These are phyloP conservation scores for Epichloe sibirici DNA, from an alignment of 2,329 filamentous ascomycete genomes.

Conservation along the genomic window DNA sequence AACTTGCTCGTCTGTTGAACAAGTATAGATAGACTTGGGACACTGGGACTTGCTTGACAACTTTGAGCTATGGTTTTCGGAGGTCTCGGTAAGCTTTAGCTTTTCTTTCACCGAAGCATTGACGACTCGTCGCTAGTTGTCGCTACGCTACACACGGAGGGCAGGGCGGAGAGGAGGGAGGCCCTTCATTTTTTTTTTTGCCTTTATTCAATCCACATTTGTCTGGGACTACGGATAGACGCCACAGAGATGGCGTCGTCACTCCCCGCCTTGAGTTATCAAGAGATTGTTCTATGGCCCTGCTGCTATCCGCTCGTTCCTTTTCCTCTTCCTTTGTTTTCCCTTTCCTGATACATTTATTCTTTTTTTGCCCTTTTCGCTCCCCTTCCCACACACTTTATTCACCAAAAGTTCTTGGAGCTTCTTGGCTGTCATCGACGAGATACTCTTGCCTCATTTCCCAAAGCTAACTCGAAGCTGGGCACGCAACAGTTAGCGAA, in stretches of 20 bases:
- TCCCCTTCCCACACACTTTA: neutral
- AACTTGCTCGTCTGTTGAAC: neutral
- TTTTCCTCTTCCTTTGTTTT: neutral
- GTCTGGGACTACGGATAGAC: neutral
- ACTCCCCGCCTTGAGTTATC: neutral
- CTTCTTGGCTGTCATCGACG: neutral
- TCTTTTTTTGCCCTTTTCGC: neutral
- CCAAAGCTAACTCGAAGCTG: neutral
- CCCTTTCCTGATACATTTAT: neutral
- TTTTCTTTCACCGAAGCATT: neutral
- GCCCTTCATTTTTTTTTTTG: neutral
- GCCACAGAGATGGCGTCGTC: neutral
- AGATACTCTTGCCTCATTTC: neutral
- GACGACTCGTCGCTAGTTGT: neutral
- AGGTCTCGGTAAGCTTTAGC: conserved; percentile 1
- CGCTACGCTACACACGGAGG: no score
- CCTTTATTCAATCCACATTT: neutral
- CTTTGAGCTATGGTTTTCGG: conserved; percentile 2
- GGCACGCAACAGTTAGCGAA: conserved; percentile 4
- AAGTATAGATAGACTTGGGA: neutral
- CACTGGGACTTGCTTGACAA: no score
- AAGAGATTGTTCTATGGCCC: neutral
- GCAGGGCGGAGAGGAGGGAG: neutral
- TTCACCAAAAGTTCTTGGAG: neutral
- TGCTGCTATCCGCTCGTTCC: neutral